Base-by-base conservation (phyloP, 1,284 basidiomycete species). In the Neonothopanus nambi region DNA sequence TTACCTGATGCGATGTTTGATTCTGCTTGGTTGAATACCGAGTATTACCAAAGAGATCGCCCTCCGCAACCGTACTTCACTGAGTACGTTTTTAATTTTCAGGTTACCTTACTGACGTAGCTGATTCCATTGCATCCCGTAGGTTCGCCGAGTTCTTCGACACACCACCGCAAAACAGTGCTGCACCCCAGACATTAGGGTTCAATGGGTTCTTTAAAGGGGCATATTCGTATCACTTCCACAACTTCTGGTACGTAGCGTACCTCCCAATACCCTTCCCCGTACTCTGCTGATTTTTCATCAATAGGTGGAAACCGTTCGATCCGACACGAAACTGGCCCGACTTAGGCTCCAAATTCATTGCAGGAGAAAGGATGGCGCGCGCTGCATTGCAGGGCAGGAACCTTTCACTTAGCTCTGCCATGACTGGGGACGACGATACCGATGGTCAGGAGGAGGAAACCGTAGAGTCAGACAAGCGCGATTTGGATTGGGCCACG, bases 131-230 rank as follows among this genome's bases (percentile, higher is more conserved):
- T 37, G 15, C 37, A 9, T 20, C 17, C 18, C 6, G 8, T 33
- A 87, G 85, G 60, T 88, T 88, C 63, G 76, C 73, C 15, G 78
- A 85, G 55, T 87, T 91, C 67, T 91, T 91, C 64, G 83, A 88
- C 42, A 86, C 87, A 0, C 85, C 86, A 28, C 72, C 74, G 44
- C 76, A 80, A 57, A 77, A 77, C 39, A 81, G 81, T 47, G 86
- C 84, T 20, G 85, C 81, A 4, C 84, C 89, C 2, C 80, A 85
- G 60, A 82, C 84, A 4, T 70, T 87, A 3, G 89, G 89, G 0
- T 86, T 91, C 64, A 80, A 84, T 58, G 87, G 85, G n/a, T 91
- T 91, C 73, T 92, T 90, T 76, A 77, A 81, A 57, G 89, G 89
- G 18, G 84, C 88, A 9, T 91, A 85, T 65, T 87, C 85, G n/a